phyloP scores from a whole-genome alignment of 1,284 basidiomycete genomes.

The Neonothopanus nambi region DNA sequence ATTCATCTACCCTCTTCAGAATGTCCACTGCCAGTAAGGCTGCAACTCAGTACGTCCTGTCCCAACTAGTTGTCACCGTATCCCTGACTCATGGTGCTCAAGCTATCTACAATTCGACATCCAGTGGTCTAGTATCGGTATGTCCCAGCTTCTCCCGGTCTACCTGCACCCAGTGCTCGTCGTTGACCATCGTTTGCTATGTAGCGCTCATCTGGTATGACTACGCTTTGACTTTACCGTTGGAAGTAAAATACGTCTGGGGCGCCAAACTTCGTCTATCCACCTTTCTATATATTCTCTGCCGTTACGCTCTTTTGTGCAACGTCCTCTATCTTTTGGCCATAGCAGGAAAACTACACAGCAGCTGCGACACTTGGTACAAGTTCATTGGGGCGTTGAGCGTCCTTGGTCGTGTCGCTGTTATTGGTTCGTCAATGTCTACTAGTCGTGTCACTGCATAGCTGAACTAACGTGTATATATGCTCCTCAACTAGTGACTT shows the following conservation, averaged over 20 bases:
- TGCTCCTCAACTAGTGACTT: conserved; percentile 21
- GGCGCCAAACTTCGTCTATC: conserved; percentile 27
- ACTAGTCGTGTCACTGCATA: conserved; percentile 15
- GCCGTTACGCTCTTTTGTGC: conserved; percentile 36
- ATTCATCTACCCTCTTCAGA: too few relatives aligned
- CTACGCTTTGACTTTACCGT: conserved; percentile 34
- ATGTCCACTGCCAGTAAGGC: too few relatives aligned
- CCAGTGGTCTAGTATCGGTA: conserved; percentile 34
- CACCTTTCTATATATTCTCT: conserved; percentile 35
- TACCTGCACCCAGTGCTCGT: background rate
- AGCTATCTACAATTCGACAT: conserved; percentile 29
- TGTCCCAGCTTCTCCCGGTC: background rate
- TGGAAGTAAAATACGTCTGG: conserved; percentile 39
- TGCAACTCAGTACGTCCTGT: too few relatives aligned
- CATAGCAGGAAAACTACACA: conserved; percentile 23
- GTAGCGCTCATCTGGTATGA: conserved; percentile 33
- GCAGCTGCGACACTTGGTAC: conserved; percentile 35
- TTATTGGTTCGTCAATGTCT: conserved; percentile 28
- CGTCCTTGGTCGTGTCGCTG: conserved; percentile 33
- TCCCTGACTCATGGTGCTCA: too few relatives aligned
- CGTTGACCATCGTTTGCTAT: background rate
- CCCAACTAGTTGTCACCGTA: too few relatives aligned
- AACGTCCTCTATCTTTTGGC: conserved; percentile 37
- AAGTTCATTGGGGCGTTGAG: conserved; percentile 33
- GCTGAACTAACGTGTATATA: background rate